Evolutionary conservation across 129 eudicot genomes (phyloP), one percentile per base, ranked within the genome.

Genomic region (Kitagawia praeruptora): DNA sequence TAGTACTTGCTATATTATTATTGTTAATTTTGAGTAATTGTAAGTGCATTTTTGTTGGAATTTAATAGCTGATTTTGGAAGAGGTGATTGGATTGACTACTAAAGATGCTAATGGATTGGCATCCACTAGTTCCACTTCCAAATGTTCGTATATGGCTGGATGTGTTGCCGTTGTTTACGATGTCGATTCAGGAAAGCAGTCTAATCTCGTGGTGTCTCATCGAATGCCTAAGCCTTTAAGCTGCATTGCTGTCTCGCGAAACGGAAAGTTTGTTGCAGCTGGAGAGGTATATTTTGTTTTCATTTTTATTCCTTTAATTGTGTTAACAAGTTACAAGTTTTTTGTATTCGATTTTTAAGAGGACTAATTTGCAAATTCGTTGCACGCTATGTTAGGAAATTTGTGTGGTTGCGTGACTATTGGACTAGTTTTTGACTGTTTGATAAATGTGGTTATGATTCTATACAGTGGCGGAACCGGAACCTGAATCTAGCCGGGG

Each of bases 31-130:
- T 1, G 4, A 3, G 7, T 51, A 18, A 48, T 53, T 21, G 56
- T 49, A 4, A 49, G 1, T 58, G 14, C 1, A 58, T 58, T 21
- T 5, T 5, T 77, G 82, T 79, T 61, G 46, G 31, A 21, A 79
- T 37, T 76, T 21, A 40, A 87, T 84, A 91, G 96, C 77, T 91
- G 48, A 78, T 83, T 73, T 86, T 89, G 80, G 93, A 91, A 84
- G 96, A 91, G 61, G 67, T 89, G 34, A 85, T 91, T 16, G 93
- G 96, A 6, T 78, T 89, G 80, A 91, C 96, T 23, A 85, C 85
- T 44, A 85, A 84, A 74, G 89, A 89, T 79, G 82, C 81, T 53
- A 91, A 87, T 58, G 91, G 91, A 75, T 80, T 91, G 81, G 88
- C 90, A 70, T 89, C 90, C 13, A 84, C 81, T 63, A 15, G 44